Evolutionary conservation across 1,284 basidiomycete genomes (phyloP), one percentile per base, ranked within the genome.

Genomic region (Tylopilus sp.): DNA sequence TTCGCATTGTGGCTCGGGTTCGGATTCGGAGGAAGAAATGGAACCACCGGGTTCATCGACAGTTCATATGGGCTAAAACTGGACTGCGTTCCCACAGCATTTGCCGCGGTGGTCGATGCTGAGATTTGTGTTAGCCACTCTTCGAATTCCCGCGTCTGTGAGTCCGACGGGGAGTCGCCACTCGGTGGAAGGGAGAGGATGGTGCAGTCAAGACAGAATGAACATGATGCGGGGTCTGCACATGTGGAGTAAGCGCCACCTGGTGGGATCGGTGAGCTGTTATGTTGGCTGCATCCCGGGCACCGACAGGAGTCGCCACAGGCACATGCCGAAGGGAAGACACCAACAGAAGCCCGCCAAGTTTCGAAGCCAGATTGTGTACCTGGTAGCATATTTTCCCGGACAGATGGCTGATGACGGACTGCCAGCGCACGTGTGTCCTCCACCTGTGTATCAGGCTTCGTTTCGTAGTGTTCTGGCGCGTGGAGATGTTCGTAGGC

Each of bases 171-270:
- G 24, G 57, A 9, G 38, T 57, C 48, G 7, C 48, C n/a, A 8
- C 70, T 68, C 7, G 69, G 57, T 10, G 75, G 72, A 29, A 81
- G 66, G 0, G 76, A 70, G 31, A 78, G 67, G 44, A 80, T 75
- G 44, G 77, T 75, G 61, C 81, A 85, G 51, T 82, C 80, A 3
- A 85, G 65, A 53, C 83, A 86, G 20, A 77, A 72, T 2, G 68
- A 66, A 53, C 84, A 85, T 1, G 67, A 62, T 24, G 61, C 63
- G 0, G 81, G 77, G 51, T 77, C 76, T 2, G 60, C 55, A 55
- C 79, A 78, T 1, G 68, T 56, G 0, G 68, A 70, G 38, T 67
- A 63, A 15, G 63, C 60, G 26, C 59, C 60, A 26, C 69, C 61
- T 29, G 70, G 64, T 5, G 65, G 55, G 5, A 65, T 55, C 30